Conservation (phyloP, 768 basidiomycete species). For the Tubosaeta sp. region DNA sequence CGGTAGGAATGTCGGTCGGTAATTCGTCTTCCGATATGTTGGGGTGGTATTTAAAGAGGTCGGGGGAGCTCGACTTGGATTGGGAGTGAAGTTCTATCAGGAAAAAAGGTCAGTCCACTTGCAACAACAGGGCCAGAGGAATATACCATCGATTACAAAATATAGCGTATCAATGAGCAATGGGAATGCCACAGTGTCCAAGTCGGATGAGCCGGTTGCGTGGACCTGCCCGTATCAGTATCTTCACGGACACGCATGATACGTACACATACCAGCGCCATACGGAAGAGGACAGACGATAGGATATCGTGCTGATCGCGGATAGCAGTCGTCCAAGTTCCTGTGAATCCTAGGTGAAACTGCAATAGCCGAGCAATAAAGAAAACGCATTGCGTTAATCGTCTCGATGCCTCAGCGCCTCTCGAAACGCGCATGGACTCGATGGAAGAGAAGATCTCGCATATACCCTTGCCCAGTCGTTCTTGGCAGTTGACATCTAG, state of each 20-base stretch:
- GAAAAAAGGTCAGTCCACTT: neutral
- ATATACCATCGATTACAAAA: constrained; percentile 68
- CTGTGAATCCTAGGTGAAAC: constrained; percentile 65
- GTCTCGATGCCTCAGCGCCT: constrained; percentile 19
- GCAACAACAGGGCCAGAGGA: too few species aligned
- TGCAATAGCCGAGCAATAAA: constrained; percentile 67
- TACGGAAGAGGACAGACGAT: constrained; percentile 40
- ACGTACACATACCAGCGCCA: constrained; percentile 46
- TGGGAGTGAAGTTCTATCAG: constrained; percentile 59
- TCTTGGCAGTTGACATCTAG: constrained; percentile 45
- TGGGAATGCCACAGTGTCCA: constrained; percentile 57
- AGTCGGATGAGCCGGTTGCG: constrained; percentile 43
- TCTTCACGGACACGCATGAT: constrained; percentile 1
- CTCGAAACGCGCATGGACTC: constrained; percentile 33
- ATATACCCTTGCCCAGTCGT: constrained; percentile 48
- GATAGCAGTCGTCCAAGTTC: constrained; percentile 49
- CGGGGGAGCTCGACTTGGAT: constrained; percentile 44
- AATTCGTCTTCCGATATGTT: constrained; percentile 45
- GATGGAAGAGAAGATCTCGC: constrained; percentile 40
- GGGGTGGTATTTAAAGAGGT: constrained; percentile 67
- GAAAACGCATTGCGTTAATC: constrained; percentile 41
- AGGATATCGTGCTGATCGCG: constrained; percentile 45
- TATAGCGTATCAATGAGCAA: constrained; percentile 70
- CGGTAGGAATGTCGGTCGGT: constrained; percentile 49
- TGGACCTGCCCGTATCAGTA: constrained; percentile 41